Evolutionary conservation across 176 grass and related monocot genomes (phyloP).

Genomic region (Saccharum officinarum): DNA sequence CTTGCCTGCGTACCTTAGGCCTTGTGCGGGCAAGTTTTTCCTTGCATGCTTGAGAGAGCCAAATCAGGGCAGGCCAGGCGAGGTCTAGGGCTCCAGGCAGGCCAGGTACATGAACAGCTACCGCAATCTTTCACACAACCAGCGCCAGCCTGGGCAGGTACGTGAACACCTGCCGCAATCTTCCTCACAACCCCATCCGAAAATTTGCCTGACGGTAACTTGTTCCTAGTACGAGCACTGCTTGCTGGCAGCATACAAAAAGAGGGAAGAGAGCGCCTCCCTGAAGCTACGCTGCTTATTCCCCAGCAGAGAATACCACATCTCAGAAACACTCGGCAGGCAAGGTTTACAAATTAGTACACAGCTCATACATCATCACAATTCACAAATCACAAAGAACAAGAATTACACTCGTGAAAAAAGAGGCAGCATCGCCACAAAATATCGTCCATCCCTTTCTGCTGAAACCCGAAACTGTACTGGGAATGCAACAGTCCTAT

Average conservation of each 20-base stretch:
- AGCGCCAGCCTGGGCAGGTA: no score
- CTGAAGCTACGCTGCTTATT: slow-evolving; percentile 8
- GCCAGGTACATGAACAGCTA: no score
- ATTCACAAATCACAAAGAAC: slow-evolving; percentile 26
- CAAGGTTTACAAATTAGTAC: slow-evolving; percentile 22
- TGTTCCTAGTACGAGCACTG: neutral
- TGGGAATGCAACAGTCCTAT: slow-evolving; percentile 17
- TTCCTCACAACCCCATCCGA: neutral
- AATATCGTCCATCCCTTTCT: slow-evolving; percentile 22
- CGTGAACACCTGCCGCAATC: neutral
- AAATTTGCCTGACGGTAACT: neutral
- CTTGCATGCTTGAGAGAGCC: neutral
- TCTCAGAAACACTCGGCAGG: slow-evolving; percentile 2
- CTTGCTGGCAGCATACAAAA: neutral
- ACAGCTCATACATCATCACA: slow-evolving; percentile 26
- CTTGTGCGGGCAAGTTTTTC: neutral
- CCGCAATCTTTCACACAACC: no score
- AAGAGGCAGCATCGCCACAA: slow-evolving; percentile 22
- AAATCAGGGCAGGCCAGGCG: neutral
- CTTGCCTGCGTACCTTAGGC: no score
- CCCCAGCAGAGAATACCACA: neutral
- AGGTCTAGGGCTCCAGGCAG: no score
- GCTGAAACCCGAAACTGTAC: slow-evolving; percentile 42
- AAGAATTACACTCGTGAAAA: slow-evolving; percentile 20
- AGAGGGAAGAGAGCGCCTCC: neutral